A percentile compares a stretch with the other conserved stretches of the same genome.
phyloP scores from a whole-genome alignment of 495 filamentous ascomycete species.

The Penicillium roqueforti region DNA sequence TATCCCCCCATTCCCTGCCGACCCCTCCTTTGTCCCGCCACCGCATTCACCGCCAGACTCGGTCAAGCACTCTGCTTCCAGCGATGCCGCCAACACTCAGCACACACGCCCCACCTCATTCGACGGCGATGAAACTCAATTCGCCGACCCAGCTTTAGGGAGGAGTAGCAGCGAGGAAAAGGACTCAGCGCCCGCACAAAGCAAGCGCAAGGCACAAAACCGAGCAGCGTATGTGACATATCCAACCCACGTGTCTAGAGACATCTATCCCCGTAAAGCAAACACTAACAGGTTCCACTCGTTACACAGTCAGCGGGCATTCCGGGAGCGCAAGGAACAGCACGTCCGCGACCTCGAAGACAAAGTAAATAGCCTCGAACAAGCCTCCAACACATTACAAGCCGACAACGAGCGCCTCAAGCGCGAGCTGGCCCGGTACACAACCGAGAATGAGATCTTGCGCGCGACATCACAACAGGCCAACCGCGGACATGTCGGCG shows the following conservation, averaged over 20 bases:
- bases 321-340: conserved; percentile 92
- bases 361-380: conserved; percentile 72
- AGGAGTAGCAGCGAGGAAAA: conserved; percentile 60
- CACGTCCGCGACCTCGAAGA: conserved; percentile 90
- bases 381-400: conserved; percentile 48
- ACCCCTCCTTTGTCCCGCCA: conserved; percentile 32
- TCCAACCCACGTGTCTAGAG: background rate
- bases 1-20: conserved; percentile 35
- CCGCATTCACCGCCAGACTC: conserved; percentile 48
- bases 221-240: conserved; percentile 77
- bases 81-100: conserved; percentile 23
- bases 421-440: conserved; percentile 71
- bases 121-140: conserved; percentile 34
- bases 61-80: conserved; percentile 37
- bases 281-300: background rate
- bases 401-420: conserved; percentile 82
- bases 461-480: conserved; percentile 59
- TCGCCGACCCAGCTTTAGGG: conserved; percentile 21
- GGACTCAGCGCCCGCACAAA: conserved; percentile 71
- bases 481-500: conserved; percentile 19
- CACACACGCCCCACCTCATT: conserved; percentile 22
- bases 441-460: conserved; percentile 90
- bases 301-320: conserved; percentile 75
- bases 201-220: conserved; percentile 90
- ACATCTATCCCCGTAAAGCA: background rate